Base-by-base conservation (phyloP, 1,284 basidiomycete genomes). In the Somion occarium region DNA sequence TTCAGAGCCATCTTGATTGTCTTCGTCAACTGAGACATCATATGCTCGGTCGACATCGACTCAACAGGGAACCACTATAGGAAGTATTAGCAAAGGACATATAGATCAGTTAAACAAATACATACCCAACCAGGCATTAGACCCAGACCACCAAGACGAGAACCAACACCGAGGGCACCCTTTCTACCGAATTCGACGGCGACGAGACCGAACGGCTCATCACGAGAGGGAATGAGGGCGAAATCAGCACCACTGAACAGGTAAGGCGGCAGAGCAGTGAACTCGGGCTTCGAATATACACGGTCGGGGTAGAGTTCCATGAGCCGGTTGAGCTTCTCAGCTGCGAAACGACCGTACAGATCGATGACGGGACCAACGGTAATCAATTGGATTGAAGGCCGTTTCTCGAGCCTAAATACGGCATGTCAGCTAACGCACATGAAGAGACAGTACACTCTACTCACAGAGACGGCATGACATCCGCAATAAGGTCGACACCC, bases 291-390 rank as follows among this genome's bases (percentile, higher is more conserved):
- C 24, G 93, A 95, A 72, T 70, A 93, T 38, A 96, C 91, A 44
- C 91, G 88, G 61, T 93, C 92, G 5, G 93, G 93, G 66, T 93
- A 93, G 68, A 96, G 78, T 69, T 96, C 91, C 93, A 95, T 95
- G 52, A 96, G 75, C 49, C 93, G 83, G 13, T 85, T 86, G 44
- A 95, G 77, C 69, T 95, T 96, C 68, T 94, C 93, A 2, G 93
- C 93, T 11, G 93, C 93, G 63, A 96, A 95, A 34, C 92, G 86
- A 58, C 93, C 93, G 62, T 94, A 96, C 45, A 96, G 71, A 72
- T 95, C 93, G 58, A 96, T 95, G 61, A 96, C 93, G 39, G 93
- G 93, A 23, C 93, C 93, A 55, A 96, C 91, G 61, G 83, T 79
- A 63, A 96, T 87, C 42, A 96, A 70, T 65, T 96, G 93, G 54